Conservation (phyloP, 1,284 basidiomycete species). For the Austropuccinia psidii region DNA sequence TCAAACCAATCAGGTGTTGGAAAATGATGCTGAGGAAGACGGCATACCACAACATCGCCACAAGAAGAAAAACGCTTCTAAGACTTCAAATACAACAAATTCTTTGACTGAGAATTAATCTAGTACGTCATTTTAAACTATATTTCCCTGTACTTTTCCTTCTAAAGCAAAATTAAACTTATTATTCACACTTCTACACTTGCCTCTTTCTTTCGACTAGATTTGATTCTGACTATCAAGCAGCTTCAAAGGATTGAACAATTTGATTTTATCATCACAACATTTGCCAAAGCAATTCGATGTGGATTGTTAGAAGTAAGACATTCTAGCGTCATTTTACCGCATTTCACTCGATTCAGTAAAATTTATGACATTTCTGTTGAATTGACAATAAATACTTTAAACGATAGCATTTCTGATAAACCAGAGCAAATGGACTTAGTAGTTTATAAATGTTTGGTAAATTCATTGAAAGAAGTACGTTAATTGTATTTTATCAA, state of each 20-base stretch:
- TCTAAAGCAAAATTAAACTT: too few relatives aligned
- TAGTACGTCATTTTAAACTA: too few relatives aligned
- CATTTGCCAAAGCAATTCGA: slow-evolving; percentile 28
- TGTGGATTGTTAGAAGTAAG: slow-evolving; percentile 29
- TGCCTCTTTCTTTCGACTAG: too few relatives aligned
- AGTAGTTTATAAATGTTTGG: slow-evolving; percentile 10
- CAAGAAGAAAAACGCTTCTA: too few relatives aligned
- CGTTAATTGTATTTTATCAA: background rate
- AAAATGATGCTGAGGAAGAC: too few relatives aligned
- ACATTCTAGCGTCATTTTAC: slow-evolving; percentile 12
- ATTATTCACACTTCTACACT: too few relatives aligned
- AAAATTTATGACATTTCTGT: slow-evolving; percentile 25
- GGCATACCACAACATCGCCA: too few relatives aligned
- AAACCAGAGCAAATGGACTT: background rate
- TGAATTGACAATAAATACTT: slow-evolving; percentile 3
- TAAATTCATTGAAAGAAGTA: slow-evolving; percentile 13
- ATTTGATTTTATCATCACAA: slow-evolving; percentile 34
- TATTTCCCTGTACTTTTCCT: background rate
- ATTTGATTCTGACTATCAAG: background rate
- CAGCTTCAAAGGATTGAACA: slow-evolving; percentile 12
- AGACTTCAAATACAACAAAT: too few relatives aligned
- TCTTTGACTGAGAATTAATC: too few relatives aligned
- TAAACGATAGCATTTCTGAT: slow-evolving; percentile 6
- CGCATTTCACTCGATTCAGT: slow-evolving; percentile 22
- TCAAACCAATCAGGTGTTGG: background rate